These are phyloP conservation scores for Aspergillus brunneoviolaceus DNA, from an alignment of 2,329 filamentous ascomycete genomes.

Conservation along the genomic window DNA sequence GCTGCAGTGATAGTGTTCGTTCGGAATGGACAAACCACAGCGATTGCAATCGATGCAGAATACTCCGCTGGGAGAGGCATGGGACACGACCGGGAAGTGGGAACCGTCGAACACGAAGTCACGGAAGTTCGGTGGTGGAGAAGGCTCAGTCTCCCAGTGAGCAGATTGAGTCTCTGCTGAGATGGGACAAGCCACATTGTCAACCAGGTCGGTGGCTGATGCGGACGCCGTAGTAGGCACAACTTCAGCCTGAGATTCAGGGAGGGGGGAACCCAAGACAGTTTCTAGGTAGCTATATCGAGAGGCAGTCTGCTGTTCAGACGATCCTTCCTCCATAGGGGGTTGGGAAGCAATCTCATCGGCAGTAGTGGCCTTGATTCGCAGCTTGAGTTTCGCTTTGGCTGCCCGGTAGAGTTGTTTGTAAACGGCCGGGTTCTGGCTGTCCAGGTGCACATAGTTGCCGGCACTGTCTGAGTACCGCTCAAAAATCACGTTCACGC, in stretches of 20 bases:
- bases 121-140: conserved; percentile 22
- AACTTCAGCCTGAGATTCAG: conserved; percentile 18
- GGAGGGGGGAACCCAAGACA: conserved; percentile 36
- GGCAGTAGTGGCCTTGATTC: conserved; percentile 68
- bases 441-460: conserved; percentile 75
- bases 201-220: conserved; percentile 10
- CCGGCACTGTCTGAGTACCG: conserved; percentile 93
- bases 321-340: conserved; percentile 12
- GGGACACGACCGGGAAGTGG: conserved; percentile 34
- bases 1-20: conserved; percentile 90
- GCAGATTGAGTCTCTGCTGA: conserved; percentile 9
- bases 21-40: conserved; percentile 75
- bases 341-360: conserved; percentile 23
- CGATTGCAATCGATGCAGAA: conserved; percentile 94
- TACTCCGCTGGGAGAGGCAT: conserved; percentile 39
- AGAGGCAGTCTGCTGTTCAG: conserved; percentile 22
- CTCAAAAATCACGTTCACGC: conserved; percentile 70
- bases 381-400: conserved; percentile 97
- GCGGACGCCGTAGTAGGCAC: conserved; percentile 12
- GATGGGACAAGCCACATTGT: conserved; percentile 8
- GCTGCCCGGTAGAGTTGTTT: conserved; percentile 96
- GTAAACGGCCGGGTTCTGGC: conserved; percentile 77
- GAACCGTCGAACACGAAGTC: conserved; percentile 31
- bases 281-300: conserved; percentile 45
- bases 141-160: conserved; percentile 11